Base-by-base conservation (phyloP, 768 basidiomycete genomes). In the Amanita phalloides region DNA sequence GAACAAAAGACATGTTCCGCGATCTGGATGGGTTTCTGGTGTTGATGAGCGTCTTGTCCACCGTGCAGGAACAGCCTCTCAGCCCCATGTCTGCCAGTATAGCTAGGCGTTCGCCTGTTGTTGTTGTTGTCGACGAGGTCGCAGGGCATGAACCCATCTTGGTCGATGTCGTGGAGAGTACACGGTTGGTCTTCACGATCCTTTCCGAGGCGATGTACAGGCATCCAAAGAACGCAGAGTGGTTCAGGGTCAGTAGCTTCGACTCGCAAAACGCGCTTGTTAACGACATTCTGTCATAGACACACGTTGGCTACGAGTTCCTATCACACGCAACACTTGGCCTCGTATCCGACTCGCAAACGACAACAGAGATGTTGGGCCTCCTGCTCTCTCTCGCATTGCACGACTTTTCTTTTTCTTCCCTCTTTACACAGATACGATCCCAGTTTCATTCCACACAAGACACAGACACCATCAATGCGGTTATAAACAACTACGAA, bases 11-110 rank as follows among this genome's bases (percentile, higher is more conserved):
- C 51, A 80, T 83, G 17, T 91, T 92, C 63, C 74, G 90, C 4
- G 86, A 90, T 59, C 70, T 85, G 59, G 90, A 91, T 55, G 90
- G 90, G 0, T 90, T 90, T 61, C 69, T 90, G 17, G 76, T 80
- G 8, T 68, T 90, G 30, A 80, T 90, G 67, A 86, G 79, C 57
- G 73, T 85, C 28, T 69, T 92, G 3, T 84, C 86, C 1, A 79
- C 78, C 0, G 64, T 85, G 0, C 64, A 74, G 48, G 67, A 69
- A 23, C 57, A 62, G 32, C 56, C 48, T 7, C 35, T 28, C 11
- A 49, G 63, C 30, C 57, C 64, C 17, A 60, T 55, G 7, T 49
- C 48, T 28, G 13, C 48, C 3, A 25, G 21, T 13, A 21, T 35
- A 11, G 46, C 14, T 35, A 30, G n/a, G 17, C n/a, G 46, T 1